Conservation (phyloP, 2,329 filamentous ascomycete species). For the Botryotinia calthae region DNA sequence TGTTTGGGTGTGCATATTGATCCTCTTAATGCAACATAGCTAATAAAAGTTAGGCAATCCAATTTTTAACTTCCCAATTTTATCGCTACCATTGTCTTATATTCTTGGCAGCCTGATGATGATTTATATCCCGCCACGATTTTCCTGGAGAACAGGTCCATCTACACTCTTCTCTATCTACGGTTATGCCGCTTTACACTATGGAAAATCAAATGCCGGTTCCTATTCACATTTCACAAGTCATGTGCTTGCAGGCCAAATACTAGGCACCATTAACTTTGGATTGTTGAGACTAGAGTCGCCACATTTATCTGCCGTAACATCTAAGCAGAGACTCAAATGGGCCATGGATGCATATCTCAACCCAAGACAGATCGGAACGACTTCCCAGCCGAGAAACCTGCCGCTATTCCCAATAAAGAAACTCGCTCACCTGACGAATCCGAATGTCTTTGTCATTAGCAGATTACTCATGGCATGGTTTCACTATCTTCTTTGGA, state of each 20-base stretch:
- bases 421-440: not conserved
- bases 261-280: not conserved
- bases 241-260: not conserved
- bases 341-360: not conserved
- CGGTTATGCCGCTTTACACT: not conserved
- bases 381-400: not conserved
- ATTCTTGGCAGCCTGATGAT: not conserved
- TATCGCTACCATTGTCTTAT: not conserved
- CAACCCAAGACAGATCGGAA: not conserved
- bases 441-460: not conserved
- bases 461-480: conserved; percentile 7
- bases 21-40: not conserved
- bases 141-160: not conserved
- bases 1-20: not conserved
- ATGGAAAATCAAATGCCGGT: not conserved
- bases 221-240: not conserved
- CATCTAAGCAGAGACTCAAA: not conserved
- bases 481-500: conserved; percentile 10
- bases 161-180: not conserved
- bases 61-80: not conserved
- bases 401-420: conserved; percentile 9
- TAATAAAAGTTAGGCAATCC: not conserved
- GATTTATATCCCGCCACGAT: not conserved
- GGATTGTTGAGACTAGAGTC: not conserved
- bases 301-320: not conserved